Conservation (phyloP, 257 asterid species). For the Henckelia pumila region DNA sequence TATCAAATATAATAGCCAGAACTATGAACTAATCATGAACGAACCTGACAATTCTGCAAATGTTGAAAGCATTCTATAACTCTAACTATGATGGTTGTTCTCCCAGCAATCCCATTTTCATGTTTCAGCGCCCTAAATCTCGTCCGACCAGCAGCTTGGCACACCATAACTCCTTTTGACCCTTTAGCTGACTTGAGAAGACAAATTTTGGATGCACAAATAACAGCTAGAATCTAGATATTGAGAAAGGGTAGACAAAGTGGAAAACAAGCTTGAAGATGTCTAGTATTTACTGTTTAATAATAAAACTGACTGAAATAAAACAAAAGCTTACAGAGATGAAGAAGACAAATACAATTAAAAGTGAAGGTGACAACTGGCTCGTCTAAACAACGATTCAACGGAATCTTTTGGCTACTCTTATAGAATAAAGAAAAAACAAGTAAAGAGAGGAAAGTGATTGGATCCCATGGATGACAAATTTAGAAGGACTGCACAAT, state of each 20-base stretch:
- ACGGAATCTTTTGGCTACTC: constrained; percentile 28
- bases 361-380: neutral
- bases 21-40: constrained; percentile 17
- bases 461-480: constrained; percentile 54
- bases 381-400: constrained; percentile 14
- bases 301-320: constrained; percentile 5
- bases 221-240: constrained; percentile 7
- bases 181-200: constrained; percentile 37
- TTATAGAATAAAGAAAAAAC: constrained; percentile 53
- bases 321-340: constrained; percentile 19
- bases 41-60: constrained; percentile 79
- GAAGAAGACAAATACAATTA: constrained; percentile 18
- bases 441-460: constrained; percentile 46
- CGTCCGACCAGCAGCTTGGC: constrained; percentile 82
- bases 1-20: neutral
- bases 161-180: constrained; percentile 82
- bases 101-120: constrained; percentile 72
- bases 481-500: constrained; percentile 13
- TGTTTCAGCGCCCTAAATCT: constrained; percentile 70
- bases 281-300: constrained; percentile 4
- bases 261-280: constrained; percentile 20
- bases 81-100: constrained; percentile 70
- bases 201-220: constrained; percentile 25
- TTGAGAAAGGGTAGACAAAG: constrained; percentile 16
- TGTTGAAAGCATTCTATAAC: constrained; percentile 86